Evolutionary conservation across 148 eudicot species (phyloP).

Genomic region (Agrostemma githago): DNA sequence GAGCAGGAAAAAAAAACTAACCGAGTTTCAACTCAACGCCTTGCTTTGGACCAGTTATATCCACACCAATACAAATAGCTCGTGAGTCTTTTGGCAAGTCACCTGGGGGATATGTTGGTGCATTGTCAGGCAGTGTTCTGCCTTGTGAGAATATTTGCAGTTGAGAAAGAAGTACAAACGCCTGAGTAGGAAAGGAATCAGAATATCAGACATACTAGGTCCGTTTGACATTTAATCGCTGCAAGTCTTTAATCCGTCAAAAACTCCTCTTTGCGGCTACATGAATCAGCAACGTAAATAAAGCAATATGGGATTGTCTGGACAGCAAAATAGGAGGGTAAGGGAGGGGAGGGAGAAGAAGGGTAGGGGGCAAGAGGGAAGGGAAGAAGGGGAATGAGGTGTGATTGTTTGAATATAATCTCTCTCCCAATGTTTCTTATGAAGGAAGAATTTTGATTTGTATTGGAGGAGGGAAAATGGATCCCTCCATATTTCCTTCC

Average conservation of each 20-base stretch:
- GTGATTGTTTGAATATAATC: too few relatives aligned
- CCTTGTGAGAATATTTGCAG: constrained; percentile 72
- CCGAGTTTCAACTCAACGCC: constrained; percentile 76
- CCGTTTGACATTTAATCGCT: background rate
- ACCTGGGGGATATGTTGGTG: constrained; percentile 43
- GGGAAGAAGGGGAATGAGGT: too few relatives aligned
- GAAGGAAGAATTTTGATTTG: too few relatives aligned
- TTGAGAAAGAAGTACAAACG: constrained; percentile 82
- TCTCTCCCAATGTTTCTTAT: too few relatives aligned
- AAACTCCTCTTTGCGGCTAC: background rate
- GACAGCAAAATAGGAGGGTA: too few relatives aligned
- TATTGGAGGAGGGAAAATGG: too few relatives aligned
- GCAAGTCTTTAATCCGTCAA: background rate
- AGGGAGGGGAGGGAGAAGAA: too few relatives aligned
- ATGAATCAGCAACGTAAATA: background rate
- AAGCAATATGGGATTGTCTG: background rate
- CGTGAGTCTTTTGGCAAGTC: constrained; percentile 53
- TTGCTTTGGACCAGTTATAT: constrained; percentile 48
- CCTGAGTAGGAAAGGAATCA: constrained; percentile 37
- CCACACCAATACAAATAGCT: constrained; percentile 54
- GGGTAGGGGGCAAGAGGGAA: too few relatives aligned
- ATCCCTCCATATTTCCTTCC: too few relatives aligned
- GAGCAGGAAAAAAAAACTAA: constrained; percentile 29
- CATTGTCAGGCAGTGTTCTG: constrained; percentile 67
- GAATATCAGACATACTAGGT: constrained; percentile 9